phyloP scores from a whole-genome alignment of 208 protist species.

The Novymonas esmeraldas region DNA sequence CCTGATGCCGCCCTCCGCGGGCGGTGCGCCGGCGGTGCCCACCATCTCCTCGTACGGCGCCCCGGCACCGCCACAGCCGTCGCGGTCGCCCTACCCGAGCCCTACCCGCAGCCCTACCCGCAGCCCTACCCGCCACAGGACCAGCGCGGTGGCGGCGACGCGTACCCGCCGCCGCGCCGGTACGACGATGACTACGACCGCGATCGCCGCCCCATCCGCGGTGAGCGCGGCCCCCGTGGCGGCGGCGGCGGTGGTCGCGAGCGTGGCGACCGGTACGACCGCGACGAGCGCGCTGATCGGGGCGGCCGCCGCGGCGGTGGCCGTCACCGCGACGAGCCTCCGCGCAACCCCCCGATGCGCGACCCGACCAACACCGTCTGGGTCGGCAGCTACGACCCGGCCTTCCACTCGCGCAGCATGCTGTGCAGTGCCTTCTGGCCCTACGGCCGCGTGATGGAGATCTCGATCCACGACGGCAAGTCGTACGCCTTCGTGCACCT shows the following conservation, averaged over 20 bases:
- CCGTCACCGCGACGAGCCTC: conserved; percentile 26
- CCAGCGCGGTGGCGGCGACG: conserved; percentile 14
- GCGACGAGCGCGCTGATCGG: conserved; percentile 16
- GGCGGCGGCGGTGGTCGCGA: conserved; percentile 7
- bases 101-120: too few relatives aligned
- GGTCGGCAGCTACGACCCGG: conserved; percentile 77
- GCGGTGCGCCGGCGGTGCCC: conserved; percentile 10
- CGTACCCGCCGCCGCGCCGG: conserved; percentile 7
- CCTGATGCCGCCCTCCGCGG: conserved; percentile 25
- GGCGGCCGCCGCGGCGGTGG: conserved; percentile 4
- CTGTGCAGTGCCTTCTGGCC: conserved; percentile 63
- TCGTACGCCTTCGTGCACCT: conserved; percentile 90
- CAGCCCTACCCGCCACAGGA: conserved; percentile 9
- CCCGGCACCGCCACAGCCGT: conserved; percentile 4
- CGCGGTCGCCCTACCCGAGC: too few relatives aligned
- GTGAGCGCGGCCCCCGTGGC: conserved; percentile 8
- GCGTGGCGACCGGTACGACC: conserved; percentile 17
- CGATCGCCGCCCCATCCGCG: conserved; percentile 6
- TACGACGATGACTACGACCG: conserved; percentile 22
- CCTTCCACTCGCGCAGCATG: conserved; percentile 49
- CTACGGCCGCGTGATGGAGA: conserved; percentile 84
- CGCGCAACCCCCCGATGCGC: conserved; percentile 35
- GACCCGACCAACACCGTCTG: conserved; percentile 91
- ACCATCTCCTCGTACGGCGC: conserved; percentile 18
- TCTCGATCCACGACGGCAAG: conserved; percentile 67